phyloP scores from a whole-genome alignment of 306 rosid genomes.

The Hippophae gyantsensis region DNA sequence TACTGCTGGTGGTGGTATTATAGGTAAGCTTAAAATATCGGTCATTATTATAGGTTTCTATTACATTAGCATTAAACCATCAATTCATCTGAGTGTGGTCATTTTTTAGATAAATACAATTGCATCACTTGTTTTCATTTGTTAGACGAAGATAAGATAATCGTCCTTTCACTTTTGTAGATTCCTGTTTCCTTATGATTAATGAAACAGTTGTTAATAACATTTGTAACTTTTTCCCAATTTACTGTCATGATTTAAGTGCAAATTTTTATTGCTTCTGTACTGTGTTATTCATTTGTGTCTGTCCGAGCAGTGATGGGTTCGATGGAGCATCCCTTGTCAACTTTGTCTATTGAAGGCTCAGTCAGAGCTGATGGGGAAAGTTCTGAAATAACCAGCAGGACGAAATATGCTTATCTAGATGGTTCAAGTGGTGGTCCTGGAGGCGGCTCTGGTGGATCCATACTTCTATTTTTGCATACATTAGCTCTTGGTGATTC shows the following conservation, averaged over 20 bases:
- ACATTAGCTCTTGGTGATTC: slow-evolving; percentile 49
- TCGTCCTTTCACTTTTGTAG: neutral
- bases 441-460: slow-evolving; percentile 99
- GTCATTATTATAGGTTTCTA: slow-evolving; percentile 7
- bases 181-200: neutral
- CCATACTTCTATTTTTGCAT: slow-evolving; percentile 70
- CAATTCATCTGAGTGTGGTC: slow-evolving; percentile 1
- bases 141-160: neutral
- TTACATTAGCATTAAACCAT: neutral
- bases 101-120: neutral
- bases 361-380: slow-evolving; percentile 71
- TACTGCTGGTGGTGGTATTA: slow-evolving; percentile 91
- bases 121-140: neutral
- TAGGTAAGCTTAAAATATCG: slow-evolving; percentile 48
- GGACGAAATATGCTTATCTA: slow-evolving; percentile 15
- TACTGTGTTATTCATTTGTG: slow-evolving; percentile 10
- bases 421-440: slow-evolving; percentile 50
- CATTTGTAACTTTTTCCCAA: neutral
- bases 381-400: slow-evolving; percentile 34
- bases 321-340: slow-evolving; percentile 78
- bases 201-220: neutral
- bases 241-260: neutral
- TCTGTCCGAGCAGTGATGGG: slow-evolving; percentile 63
- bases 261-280: neutral
- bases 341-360: slow-evolving; percentile 72